Evolutionary conservation across 352 stramenopile species (phyloP), one percentile per base, ranked within the genome.

Genomic region (Phytophthora hibernalis): DNA sequence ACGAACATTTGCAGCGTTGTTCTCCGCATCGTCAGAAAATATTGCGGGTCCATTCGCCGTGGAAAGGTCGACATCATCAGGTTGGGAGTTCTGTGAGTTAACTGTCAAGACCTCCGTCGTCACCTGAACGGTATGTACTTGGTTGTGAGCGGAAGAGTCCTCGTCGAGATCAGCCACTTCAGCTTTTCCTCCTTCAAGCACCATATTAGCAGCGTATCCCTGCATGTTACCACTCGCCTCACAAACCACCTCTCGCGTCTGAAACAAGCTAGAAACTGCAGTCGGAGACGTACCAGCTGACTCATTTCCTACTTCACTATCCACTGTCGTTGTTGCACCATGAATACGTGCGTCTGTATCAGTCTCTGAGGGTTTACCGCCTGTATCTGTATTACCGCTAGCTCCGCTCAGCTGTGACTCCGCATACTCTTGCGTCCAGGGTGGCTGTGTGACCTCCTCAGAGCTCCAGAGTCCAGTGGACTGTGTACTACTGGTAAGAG

Each of bases 191-290:
- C 18, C n/a, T 22, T 47, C 40, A 22, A 47, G 5, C n/a, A 20
- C 15, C 40, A 47, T 24, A 47, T 47, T 47, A 47, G 12, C 16
- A 47, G 6, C 16, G 13, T 2, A 2, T n/a, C 20, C 37, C 16
- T 47, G 5, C 15, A 43, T 16, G 37, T 20, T 3, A 16, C 31
- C 31, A 31, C 26, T 31, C 26, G 26, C 6, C 26, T 8, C 26
- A 31, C 5, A 10, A 15, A 21, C 16, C 18, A 12, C 18, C n/a
- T 47, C 26, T 47, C 9, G 18, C n/a, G 40, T 47, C 15, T 47
- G 40, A 47, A 47, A 47, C 40, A 47, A 47, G 40, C 40, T 47
- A 18, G 40, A 47, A 47, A 47, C 40, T 47, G 40, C 40, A 47
- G 40, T 47, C 9, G 40, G 40, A 47, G 40, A 47, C 40, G 40